phyloP scores from a whole-genome alignment of 805 yeast species.

The Starmerella etchellsii region DNA sequence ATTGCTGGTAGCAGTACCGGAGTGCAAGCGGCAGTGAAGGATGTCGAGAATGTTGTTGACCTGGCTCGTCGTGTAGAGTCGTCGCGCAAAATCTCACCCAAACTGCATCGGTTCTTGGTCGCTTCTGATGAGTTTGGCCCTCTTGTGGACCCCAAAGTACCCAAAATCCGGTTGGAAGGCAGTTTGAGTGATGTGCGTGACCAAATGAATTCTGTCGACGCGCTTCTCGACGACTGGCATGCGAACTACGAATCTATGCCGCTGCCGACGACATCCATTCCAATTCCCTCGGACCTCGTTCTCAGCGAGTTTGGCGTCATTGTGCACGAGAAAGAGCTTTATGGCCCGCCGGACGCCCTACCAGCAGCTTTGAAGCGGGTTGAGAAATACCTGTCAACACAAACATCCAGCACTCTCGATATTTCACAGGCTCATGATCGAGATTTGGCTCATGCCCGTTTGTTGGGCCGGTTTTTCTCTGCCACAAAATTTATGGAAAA shows the following conservation, averaged over 20 bases:
- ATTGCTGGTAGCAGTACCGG: slow-evolving; percentile 5
- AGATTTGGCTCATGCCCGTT: slow-evolving; percentile 59
- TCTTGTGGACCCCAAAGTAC: background rate
- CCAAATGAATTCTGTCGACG: slow-evolving; percentile 8
- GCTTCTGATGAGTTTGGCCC: slow-evolving; percentile 1
- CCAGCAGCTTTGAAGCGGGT: slow-evolving; percentile 51
- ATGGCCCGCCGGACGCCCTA: slow-evolving; percentile 43
- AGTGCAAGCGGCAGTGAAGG: slow-evolving; percentile 2
- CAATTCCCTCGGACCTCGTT: background rate
- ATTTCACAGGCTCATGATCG: slow-evolving; percentile 84
- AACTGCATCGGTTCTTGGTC: background rate
- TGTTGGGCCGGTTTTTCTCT: slow-evolving; percentile 52
- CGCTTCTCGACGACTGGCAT: background rate
- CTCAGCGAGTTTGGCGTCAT: slow-evolving; percentile 21
- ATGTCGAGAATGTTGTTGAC: slow-evolving; percentile 1
- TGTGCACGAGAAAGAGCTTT: slow-evolving; percentile 48
- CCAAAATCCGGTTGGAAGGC: slow-evolving; percentile 6
- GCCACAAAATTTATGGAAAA: slow-evolving; percentile 25
- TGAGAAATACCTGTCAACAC: slow-evolving; percentile 44
- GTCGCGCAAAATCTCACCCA: slow-evolving; percentile 4
- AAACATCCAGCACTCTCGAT: slow-evolving; percentile 55
- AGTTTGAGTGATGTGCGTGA: background rate
- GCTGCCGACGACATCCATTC: background rate
- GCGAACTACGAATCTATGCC: slow-evolving; percentile 2
- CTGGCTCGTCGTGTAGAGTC: slow-evolving; percentile 4